Evolutionary conservation across 345 rosid species (phyloP).

Genomic region (Salix purpurea): DNA sequence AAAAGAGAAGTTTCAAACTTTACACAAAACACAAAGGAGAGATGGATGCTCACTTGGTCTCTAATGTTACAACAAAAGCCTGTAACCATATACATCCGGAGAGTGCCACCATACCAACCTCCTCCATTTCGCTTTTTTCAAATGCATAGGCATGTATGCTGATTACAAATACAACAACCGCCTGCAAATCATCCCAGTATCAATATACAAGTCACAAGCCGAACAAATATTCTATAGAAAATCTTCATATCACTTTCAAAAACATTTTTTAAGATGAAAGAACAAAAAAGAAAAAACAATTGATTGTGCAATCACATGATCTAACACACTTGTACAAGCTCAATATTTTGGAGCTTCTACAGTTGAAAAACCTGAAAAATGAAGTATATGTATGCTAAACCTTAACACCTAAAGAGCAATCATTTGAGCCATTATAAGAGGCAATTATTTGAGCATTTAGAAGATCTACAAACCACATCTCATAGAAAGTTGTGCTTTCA

Average conservation of each 20-base stretch:
- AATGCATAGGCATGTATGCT: conserved; percentile 78
- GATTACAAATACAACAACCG: conserved; percentile 77
- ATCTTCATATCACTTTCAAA: no score
- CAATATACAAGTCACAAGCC: background rate
- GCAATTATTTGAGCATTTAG: background rate
- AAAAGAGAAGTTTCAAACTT: background rate
- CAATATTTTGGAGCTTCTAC: background rate
- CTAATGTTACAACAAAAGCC: conserved; percentile 86
- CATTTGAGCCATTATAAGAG: background rate
- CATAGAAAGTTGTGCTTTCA: background rate
- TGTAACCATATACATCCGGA: conserved; percentile 99
- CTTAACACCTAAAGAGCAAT: background rate
- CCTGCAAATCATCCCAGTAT: conserved; percentile 48
- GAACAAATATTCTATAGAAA: no score
- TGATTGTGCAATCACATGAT: background rate
- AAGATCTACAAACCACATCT: background rate
- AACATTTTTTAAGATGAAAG: no score
- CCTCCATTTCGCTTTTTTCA: conserved; percentile 96
- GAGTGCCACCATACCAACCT: conserved; percentile 91
- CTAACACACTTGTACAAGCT: background rate
- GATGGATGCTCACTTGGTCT: conserved; percentile 71
- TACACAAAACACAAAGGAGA: background rate
- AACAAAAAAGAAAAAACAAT: background rate
- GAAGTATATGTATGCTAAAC: background rate
- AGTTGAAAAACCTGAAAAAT: background rate